Percentiles rank a stretch among this genome's conserved stretches.
phyloP scores from a whole-genome alignment of 192 early-diverging fungal species.

The Jimgerdemannia flammicorona region DNA sequence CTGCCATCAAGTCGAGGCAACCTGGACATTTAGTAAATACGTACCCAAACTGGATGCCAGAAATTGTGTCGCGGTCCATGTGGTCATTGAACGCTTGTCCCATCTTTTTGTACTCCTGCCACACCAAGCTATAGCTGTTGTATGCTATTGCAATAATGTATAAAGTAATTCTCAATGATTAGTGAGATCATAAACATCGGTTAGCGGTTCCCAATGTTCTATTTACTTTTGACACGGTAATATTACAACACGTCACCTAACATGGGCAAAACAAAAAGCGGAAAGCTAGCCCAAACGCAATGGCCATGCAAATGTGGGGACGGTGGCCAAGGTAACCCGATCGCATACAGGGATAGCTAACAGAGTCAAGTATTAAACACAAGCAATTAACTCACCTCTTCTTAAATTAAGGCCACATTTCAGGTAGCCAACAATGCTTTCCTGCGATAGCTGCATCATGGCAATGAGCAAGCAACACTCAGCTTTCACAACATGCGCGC shows the following conservation, averaged over 20 bases:
- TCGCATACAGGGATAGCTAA: background rate
- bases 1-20: background rate
- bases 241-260: no score
- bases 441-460: constrained; percentile 45
- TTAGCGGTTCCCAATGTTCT: no score
- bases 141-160: constrained; percentile 23
- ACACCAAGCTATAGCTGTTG: constrained; percentile 45
- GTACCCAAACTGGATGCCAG: constrained; percentile 54
- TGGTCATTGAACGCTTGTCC: constrained; percentile 28
- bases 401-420: constrained; percentile 32
- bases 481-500: constrained; percentile 46
- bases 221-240: no score
- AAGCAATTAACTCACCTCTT: constrained; percentile 24
- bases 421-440: constrained; percentile 47
- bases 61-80: constrained; percentile 48
- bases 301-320: no score
- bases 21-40: background rate
- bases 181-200: no score
- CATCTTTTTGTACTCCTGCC: constrained; percentile 46
- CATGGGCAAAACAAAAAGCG: no score
- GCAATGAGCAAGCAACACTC: constrained; percentile 48
- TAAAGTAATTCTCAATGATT: background rate
- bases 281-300: no score
- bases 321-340: no score
- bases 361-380: background rate